Evolutionary conservation across 2,329 filamentous ascomycete species (phyloP).

Genomic region (Curvularia eragrostidis): DNA sequence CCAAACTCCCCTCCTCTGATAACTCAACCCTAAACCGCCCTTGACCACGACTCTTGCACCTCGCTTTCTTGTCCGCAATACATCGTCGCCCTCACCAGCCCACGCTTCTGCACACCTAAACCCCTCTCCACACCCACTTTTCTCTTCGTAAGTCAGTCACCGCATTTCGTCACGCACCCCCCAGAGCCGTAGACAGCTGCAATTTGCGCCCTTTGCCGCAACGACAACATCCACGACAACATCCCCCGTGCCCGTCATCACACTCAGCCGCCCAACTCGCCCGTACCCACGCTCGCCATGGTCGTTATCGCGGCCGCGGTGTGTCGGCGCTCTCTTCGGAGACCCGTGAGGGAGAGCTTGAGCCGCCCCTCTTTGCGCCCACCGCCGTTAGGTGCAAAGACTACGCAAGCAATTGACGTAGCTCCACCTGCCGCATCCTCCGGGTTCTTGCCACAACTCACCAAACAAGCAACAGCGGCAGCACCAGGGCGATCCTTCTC

Average conservation of each 20-base stretch:
- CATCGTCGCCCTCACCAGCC: conserved; percentile 17
- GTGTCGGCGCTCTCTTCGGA: conserved; percentile 19
- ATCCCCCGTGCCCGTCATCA: conserved; percentile 31
- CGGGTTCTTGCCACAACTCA: background rate
- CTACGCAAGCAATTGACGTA: conserved; percentile 29
- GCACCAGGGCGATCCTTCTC: conserved; percentile 15
- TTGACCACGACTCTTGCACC: conserved; percentile 29
- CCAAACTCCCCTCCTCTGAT: conserved; percentile 34
- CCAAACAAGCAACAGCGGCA: background rate
- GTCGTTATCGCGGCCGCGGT: conserved; percentile 17
- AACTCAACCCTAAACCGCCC: conserved; percentile 35
- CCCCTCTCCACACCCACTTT: conserved; percentile 18
- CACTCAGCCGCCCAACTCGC: conserved; percentile 19
- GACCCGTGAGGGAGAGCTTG: conserved; percentile 26
- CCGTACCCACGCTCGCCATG: conserved; percentile 14
- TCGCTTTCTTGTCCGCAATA: conserved; percentile 28
- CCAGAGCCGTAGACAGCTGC: conserved; percentile 31
- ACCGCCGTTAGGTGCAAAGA: conserved; percentile 26
- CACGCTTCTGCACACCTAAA: conserved; percentile 21
- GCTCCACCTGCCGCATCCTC: conserved; percentile 15
- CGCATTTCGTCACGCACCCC: conserved; percentile 34
- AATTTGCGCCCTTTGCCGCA: conserved; percentile 37
- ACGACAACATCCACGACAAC: conserved; percentile 26
- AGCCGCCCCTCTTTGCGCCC: conserved; percentile 42
- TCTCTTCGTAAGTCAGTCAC: conserved; percentile 43